Evolutionary conservation across 768 basidiomycete genomes (phyloP), one percentile per base, ranked within the genome.

Genomic region (Amanita rimosa): DNA sequence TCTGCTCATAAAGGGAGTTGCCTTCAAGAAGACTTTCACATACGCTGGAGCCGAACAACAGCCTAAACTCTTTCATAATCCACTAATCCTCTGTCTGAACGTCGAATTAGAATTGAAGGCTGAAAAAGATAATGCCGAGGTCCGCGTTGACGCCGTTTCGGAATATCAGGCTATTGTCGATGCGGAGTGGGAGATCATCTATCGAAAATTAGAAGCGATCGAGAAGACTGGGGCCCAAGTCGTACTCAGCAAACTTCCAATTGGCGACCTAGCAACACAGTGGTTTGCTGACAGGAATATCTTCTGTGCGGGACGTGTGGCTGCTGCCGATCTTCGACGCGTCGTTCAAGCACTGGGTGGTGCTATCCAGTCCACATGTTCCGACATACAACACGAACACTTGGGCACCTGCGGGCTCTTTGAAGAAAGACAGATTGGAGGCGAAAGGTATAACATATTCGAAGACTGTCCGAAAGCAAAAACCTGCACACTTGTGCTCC

Each of bases 121-220:
- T 0, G 96, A 99, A 68, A 94, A 98, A 65, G 96, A 99, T 65
- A 99, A 99, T 55, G 96, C 96, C 3, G 96, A 99, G 67, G 91
- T 99, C 36, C 82, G 96, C 31, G 92, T 99, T 14, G 92, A 98
- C 59, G 85, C 86, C 13, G 95, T 99, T 21, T 85, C 92, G 14
- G 96, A 99, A 61, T 99, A 99, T 62, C 96, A 99, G 67, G 93
- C 95, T 4, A 97, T 99, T 59, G 96, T 99, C 46, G 93, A 99
- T 63, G 96, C 96, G 9, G 96, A 99, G 63, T 99, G 96, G 96
- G 89, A 95, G 58, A 98, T 99, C 65, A 99, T 99, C 59, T 98
- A 95, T 70, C 80, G 87, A 56, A 99, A 99, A 67, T 74, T 99
- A 13, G 85, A 95, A 58, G 91, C 92, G 3, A 96, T 98, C 61